Conservation (phyloP, 345 rosid genomes). For the Gossypium thurberi region DNA sequence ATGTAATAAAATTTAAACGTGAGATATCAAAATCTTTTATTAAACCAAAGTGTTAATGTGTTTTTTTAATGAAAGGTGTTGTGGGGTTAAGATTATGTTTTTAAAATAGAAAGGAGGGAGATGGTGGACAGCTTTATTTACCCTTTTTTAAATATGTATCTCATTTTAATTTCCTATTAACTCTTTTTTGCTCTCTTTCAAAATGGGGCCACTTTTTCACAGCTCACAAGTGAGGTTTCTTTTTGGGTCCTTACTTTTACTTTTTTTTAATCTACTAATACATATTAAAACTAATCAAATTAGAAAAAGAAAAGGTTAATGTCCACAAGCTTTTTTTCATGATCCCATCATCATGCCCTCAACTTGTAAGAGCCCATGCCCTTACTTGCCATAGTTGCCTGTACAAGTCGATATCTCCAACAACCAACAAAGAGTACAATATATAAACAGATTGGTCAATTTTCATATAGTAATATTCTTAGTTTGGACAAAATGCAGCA, state of each 20-base stretch:
- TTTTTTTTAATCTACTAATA: constrained; percentile 2
- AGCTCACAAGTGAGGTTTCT: constrained; percentile 22
- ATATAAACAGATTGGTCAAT: neutral
- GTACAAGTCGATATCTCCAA: neutral
- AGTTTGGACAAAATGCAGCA: neutral
- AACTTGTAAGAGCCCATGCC: constrained; percentile 19
- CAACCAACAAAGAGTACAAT: neutral
- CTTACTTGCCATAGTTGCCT: neutral
- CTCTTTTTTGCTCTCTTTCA: constrained; percentile 27
- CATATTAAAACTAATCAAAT: constrained; percentile 4
- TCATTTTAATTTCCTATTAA: constrained; percentile 8
- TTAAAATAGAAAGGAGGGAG: too few species aligned
- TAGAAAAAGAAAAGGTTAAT: constrained; percentile 16
- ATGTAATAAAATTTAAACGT: too few species aligned
- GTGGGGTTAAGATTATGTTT: too few species aligned
- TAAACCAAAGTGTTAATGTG: too few species aligned
- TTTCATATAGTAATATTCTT: neutral
- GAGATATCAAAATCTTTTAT: too few species aligned
- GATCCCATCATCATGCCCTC: constrained; percentile 43
- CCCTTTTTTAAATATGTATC: constrained; percentile 2
- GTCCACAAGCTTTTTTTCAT: constrained; percentile 43
- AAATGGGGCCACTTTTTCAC: constrained; percentile 30
- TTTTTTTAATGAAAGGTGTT: too few species aligned
- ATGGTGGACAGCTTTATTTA: neutral
- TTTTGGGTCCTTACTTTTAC: constrained; percentile 25